Base-by-base conservation (phyloP, 202 grass and related monocot species). In the Cymbopogon flexuosus region DNA sequence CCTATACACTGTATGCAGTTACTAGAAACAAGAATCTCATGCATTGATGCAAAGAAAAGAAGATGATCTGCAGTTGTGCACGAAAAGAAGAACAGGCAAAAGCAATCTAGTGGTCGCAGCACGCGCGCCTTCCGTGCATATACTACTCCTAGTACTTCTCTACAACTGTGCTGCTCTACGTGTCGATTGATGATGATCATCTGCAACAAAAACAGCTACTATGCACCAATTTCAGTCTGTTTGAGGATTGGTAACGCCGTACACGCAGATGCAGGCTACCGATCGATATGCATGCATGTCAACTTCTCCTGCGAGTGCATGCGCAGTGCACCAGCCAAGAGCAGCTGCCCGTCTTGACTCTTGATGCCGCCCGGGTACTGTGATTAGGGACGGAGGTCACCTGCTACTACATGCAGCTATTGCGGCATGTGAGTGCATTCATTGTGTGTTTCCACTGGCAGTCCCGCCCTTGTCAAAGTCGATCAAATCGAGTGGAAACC, bases 371-470 rank as follows among this genome's bases (percentile, higher is more conserved):
- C 27, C 27, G 18, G 5, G 1, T 4, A 54, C 51, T 54, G 51
- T 76, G 27, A 59, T 34, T 45, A 37, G 62, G 22, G 34, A 23
- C 52, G 52, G n/a, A 21, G 6, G 2, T 19, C 40, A 30, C 60
- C 27, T 27, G 27, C 27, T 15, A 15, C 41, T 49, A 30, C 14
- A 21, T 21, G 16, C 1, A 9, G 68, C 59, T 79, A 78, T 59
- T 80, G 24, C 18, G 36, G 77, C 84, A 86, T 75, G 76, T 85
- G 76, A 59, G 35, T 10, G 34, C 68, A 80, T 85, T 80, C 68
- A 80, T 35, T 58, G 60, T 27, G 76, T 52, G 68, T 36, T 82
- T 15, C 34, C 43, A 16, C 59, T 79, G 56, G 16, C 66, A 72
- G 52, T 76, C 51, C 16, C 4, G 6, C 10, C 10, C 4, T 18